A percentile compares a stretch with the other conserved stretches of the same genome.
Evolutionary conservation across 768 basidiomycete species (phyloP).

Genomic region (Cyclocybe cylindracea): DNA sequence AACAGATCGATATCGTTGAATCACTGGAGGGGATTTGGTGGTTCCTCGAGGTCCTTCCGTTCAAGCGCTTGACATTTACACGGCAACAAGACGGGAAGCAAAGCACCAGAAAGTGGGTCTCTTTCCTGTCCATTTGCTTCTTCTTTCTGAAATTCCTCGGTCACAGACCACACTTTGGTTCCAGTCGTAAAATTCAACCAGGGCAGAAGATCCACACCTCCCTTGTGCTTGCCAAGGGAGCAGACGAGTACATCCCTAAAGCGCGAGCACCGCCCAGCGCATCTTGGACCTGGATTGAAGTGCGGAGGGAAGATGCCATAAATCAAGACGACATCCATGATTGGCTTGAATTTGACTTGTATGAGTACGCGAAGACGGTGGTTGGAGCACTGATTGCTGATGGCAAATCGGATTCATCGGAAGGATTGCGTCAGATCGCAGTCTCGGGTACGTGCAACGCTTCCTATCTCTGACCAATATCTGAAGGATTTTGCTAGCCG

Average conservation of each 20-base stretch:
- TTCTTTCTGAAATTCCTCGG: neutral
- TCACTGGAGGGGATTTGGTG: conserved; percentile 17
- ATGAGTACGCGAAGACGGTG: neutral
- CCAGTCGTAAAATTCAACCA: conserved; percentile 13
- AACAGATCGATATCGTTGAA: conserved; percentile 12
- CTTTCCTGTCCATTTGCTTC: neutral
- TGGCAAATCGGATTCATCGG: neutral
- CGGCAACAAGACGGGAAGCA: neutral
- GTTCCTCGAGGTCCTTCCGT: conserved; percentile 13
- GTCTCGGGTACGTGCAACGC: conserved; percentile 1
- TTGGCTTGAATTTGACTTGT: conserved; percentile 12
- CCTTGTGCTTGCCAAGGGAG: neutral
- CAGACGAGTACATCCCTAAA: conserved; percentile 11
- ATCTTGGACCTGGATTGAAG: conserved; percentile 2
- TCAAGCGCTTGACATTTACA: no score
- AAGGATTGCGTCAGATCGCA: conserved; percentile 2
- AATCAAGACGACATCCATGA: neutral
- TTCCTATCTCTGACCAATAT: neutral
- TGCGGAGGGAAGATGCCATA: neutral
- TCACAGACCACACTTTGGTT: conserved; percentile 15
- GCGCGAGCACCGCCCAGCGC: conserved; percentile 5
- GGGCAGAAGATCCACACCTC: conserved; percentile 20
- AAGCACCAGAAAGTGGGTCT: conserved; percentile 7
- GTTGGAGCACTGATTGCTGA: conserved; percentile 2
- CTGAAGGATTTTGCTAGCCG: neutral